Percentiles rank a stretch among this genome's conserved stretches.
These are phyloP conservation scores for Eucalyptus sp. DNA, from an alignment of 345 rosid genomes.

Conservation along the genomic window DNA sequence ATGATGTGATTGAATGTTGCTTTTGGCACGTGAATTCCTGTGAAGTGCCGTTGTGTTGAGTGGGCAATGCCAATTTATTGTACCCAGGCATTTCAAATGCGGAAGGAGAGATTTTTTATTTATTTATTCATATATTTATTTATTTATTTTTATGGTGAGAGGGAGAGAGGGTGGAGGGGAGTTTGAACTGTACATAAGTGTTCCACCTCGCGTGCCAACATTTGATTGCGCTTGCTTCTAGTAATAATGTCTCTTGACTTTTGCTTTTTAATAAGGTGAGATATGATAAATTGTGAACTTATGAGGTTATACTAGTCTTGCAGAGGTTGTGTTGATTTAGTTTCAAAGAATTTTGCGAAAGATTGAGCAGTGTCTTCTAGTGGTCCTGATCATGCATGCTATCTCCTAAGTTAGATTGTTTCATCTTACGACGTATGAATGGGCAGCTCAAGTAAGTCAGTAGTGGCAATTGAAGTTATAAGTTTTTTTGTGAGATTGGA, in stretches of 20 bases:
- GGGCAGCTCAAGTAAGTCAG: background rate
- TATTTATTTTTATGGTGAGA: background rate
- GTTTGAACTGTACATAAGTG: background rate
- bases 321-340: background rate
- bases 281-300: background rate
- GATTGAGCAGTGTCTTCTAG: background rate
- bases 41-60: background rate
- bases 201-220: background rate
- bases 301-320: background rate
- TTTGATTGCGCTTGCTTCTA: background rate
- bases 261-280: background rate
- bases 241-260: background rate
- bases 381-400: background rate
- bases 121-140: background rate
- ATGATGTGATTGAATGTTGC: background rate
- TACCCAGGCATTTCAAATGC: background rate
- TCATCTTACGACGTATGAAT: background rate
- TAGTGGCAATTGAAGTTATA: background rate
- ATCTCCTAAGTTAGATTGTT: background rate
- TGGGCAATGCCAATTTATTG: background rate
- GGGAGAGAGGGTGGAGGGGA: background rate
- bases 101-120: background rate
- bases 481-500: background rate
- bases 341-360: background rate
- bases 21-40: background rate